Base-by-base conservation (phyloP, 2,329 filamentous ascomycete genomes). In the Neofusicoccum laricinum region DNA sequence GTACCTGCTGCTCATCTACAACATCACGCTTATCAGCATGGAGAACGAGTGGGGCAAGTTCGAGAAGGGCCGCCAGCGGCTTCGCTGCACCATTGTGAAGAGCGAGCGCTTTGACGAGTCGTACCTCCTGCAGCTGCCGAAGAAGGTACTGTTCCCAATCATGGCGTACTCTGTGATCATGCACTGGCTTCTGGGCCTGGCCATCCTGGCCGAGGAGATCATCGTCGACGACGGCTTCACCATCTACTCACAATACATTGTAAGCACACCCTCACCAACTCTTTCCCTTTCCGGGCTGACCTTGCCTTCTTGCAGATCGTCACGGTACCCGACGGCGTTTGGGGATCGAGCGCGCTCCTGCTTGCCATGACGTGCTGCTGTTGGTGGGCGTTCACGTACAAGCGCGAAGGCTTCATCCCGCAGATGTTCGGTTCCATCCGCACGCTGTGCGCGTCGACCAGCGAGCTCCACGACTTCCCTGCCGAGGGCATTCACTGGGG, bases 381-480 rank as follows among this genome's bases (percentile, higher is more conserved):
- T 49, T 74, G 72, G 70, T 74, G 68, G 70, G 70, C 72, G 1
- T 75, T 70, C 61, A 72, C 70, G 2, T 74, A 72, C 53, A 69
- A 67, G 17, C 68, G 72, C 2, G 72, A 74, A 66, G 72, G 71
- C 1, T 73, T 72, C 50, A 73, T 74, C 30, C 73, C 73, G 17
- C 73, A 74, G 45, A 74, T 75, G 72, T 75, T 72, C 61, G 72
- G 73, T 4, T 74, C 71, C 19, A 71, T 76, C 15, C 68, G 71
- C 51, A 67, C 70, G 8, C 65, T 75, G 4, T 74, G 71, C 61
- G 69, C 71, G 3, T 67, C 69, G 3, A 73, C 71, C 6, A 72
- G 67, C 12, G 65, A 71, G 25, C 63, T 76, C 32, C 68, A 73
- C 46, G 70, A 71, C 38, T 75, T 75, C 48, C 69, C 71, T 5